phyloP scores from a whole-genome alignment of 192 early-diverging fungal genomes.

The Phycomyces blakesleeanus region DNA sequence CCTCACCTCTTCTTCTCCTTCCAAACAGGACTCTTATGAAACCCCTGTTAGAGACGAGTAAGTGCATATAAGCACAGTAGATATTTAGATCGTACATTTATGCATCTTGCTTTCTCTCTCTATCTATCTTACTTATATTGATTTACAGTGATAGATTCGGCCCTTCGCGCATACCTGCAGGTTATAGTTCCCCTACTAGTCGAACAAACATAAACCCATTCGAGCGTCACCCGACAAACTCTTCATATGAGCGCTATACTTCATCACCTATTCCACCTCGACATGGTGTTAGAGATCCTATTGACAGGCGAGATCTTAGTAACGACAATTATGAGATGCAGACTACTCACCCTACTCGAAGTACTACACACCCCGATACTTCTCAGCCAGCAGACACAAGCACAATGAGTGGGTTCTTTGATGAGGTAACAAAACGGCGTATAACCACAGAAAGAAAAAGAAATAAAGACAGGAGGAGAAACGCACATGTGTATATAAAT shows the following conservation, averaged over 20 bases:
- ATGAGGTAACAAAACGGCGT: conserved; percentile 14
- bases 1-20: neutral
- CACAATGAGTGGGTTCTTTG: conserved; percentile 19
- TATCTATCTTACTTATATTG: neutral
- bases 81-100: neutral
- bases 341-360: too few relatives aligned
- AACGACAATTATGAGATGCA: conserved; percentile 20
- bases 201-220: neutral
- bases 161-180: conserved; percentile 5
- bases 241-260: neutral
- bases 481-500: too few relatives aligned
- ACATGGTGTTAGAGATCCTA: too few relatives aligned
- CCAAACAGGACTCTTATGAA: neutral
- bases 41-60: neutral
- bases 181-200: neutral
- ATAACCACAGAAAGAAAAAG: too few relatives aligned
- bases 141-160: conserved; percentile 8
- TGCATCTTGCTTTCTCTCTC: neutral
- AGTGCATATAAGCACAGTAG: neutral
- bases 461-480: too few relatives aligned
- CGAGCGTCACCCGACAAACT: neutral
- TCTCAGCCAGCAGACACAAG: neutral
- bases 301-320: neutral
- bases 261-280: neutral
- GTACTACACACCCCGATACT: too few relatives aligned